These are phyloP conservation scores for Alternaria incomplexa DNA, from an alignment of 2,329 filamentous ascomycete genomes.

Conservation along the genomic window DNA sequence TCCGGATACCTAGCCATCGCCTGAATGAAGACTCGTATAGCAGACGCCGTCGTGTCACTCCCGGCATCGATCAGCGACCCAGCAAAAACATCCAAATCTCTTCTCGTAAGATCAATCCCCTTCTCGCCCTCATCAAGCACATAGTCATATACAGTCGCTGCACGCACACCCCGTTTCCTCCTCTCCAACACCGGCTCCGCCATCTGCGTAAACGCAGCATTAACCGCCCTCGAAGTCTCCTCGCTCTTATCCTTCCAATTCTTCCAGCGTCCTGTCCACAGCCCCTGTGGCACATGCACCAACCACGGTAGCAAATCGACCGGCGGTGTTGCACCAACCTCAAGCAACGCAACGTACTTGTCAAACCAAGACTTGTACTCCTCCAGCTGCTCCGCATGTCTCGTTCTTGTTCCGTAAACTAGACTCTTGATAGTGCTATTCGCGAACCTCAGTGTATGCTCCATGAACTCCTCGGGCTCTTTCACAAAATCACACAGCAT, in stretches of 20 bases:
- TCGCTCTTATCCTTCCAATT: conserved; percentile 11
- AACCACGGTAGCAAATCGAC: conserved; percentile 45
- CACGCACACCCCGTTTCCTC: conserved; percentile 9
- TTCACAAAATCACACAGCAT: conserved; percentile 55
- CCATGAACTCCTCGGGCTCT: conserved; percentile 52
- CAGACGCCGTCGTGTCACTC: conserved; percentile 38
- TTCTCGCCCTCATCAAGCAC: conserved; percentile 13
- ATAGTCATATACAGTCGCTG: conserved; percentile 28
- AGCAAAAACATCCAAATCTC: conserved; percentile 47
- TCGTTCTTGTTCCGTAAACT: not conserved
- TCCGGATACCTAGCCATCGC: conserved; percentile 8
- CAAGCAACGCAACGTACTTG: conserved; percentile 50
- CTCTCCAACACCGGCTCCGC: not conserved
- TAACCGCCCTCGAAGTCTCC: conserved; percentile 3
- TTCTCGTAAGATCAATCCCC: not conserved
- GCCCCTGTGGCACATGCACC: conserved; percentile 45
- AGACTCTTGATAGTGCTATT: conserved; percentile 54
- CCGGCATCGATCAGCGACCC: conserved; percentile 28
- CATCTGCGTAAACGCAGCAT: conserved; percentile 7
- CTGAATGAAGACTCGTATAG: conserved; percentile 6
- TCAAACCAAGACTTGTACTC: conserved; percentile 42
- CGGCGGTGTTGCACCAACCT: conserved; percentile 55
- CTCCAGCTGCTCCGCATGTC: not conserved
- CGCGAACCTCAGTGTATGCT: conserved; percentile 56
- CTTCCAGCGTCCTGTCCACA: conserved; percentile 11